Percentiles rank a stretch among this genome's conserved stretches.
Evolutionary conservation across 2,329 filamentous ascomycete species (phyloP).

Genomic region (Teratosphaeria destructans): DNA sequence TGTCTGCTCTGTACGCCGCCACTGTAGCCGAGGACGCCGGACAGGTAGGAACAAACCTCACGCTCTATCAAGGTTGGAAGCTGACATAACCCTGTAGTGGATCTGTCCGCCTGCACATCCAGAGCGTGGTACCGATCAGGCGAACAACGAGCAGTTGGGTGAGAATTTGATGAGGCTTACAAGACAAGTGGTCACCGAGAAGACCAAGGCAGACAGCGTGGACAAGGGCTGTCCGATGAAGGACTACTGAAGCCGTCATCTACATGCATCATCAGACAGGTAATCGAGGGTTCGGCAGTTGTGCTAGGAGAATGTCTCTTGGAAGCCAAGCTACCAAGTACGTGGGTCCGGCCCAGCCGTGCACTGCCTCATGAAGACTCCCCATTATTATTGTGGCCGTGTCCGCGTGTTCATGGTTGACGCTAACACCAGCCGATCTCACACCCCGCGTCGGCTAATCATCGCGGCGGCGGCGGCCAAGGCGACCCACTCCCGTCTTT

Average conservation of each 20-base stretch:
- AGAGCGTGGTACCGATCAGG: constrained; percentile 44
- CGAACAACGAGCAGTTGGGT: constrained; percentile 41
- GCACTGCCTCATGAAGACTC: background rate
- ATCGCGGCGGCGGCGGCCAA: no score
- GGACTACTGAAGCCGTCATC: constrained; percentile 22
- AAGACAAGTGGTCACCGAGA: constrained; percentile 45
- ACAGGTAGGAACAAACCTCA: constrained; percentile 15
- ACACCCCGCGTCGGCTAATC: background rate
- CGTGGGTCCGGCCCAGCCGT: background rate
- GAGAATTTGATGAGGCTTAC: constrained; percentile 55
- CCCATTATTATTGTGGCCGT: background rate
- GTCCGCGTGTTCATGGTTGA: no score
- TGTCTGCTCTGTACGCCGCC: constrained; percentile 48
- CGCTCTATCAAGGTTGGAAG: background rate
- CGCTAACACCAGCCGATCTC: no score
- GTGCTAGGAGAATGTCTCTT: background rate
- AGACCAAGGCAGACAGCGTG: constrained; percentile 31
- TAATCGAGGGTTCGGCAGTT: background rate
- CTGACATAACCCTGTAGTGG: background rate
- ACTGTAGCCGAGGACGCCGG: constrained; percentile 47
- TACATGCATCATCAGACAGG: background rate
- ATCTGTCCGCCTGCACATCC: constrained; percentile 30
- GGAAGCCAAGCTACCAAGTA: background rate
- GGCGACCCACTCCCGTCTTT: no score
- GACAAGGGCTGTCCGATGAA: constrained; percentile 39